A percentile compares a stretch with the other conserved stretches of the same genome.
phyloP scores from a whole-genome alignment of 768 basidiomycete genomes.

The Amanita subjunquillea region DNA sequence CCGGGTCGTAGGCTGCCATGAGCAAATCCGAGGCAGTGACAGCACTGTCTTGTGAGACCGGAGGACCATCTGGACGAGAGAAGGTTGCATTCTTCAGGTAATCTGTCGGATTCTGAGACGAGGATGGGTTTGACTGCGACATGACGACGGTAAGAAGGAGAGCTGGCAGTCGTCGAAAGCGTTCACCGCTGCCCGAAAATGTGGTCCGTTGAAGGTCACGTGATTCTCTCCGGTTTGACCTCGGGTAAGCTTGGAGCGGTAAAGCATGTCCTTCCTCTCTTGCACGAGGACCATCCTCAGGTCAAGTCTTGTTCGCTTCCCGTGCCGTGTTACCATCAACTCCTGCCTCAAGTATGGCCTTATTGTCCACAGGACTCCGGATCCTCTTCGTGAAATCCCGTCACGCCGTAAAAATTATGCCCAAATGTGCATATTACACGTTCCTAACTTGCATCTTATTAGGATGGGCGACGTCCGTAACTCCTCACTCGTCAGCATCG shows the following conservation, averaged over 20 bases:
- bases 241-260: neutral
- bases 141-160: constrained; percentile 1
- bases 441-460: constrained; percentile 4
- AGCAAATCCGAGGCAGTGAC: constrained; percentile 85
- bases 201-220: constrained; percentile 1
- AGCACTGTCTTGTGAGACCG: constrained; percentile 38
- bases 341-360: constrained; percentile 8
- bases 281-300: constrained; percentile 11
- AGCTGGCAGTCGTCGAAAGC: neutral
- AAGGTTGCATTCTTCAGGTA: constrained; percentile 39
- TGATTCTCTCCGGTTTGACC: neutral
- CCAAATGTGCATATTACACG: neutral
- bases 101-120: constrained; percentile 35
- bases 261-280: constrained; percentile 13
- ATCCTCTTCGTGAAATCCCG: constrained; percentile 1
- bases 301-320: neutral
- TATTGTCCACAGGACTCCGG: constrained; percentile 13
- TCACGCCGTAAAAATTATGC: constrained; percentile 4
- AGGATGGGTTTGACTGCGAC: constrained; percentile 18
- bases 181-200: neutral
- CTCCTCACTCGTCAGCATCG: constrained; percentile 69
- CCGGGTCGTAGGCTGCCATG: constrained; percentile 80
- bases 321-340: constrained; percentile 8
- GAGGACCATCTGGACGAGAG: constrained; percentile 27
- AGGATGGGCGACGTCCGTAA: constrained; percentile 79